Conservation (phyloP, 805 yeast genomes). For the Jamesozyma gamospora region DNA sequence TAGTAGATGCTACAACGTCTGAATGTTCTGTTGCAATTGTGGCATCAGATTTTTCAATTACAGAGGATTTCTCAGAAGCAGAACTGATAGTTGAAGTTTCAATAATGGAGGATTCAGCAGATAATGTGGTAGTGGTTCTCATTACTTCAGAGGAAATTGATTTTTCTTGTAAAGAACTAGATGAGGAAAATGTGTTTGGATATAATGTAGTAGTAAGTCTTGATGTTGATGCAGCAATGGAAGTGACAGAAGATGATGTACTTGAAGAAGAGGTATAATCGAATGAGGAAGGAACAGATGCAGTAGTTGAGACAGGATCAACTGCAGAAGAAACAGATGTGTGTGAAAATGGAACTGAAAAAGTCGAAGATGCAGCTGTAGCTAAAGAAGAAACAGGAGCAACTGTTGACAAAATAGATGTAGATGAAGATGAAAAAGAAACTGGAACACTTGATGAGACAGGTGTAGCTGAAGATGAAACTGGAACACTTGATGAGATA, state of each 20-base stretch:
- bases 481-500: no score
- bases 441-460: conserved; percentile 3
- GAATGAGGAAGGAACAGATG: conserved; percentile 10
- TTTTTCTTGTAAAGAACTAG: conserved; percentile 1
- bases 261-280: no score
- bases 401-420: background rate
- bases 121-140: no score
- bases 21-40: background rate
- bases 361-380: no score
- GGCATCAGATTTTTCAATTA: background rate
- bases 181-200: conserved; percentile 3
- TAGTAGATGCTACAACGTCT: background rate
- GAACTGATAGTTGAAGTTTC: background rate
- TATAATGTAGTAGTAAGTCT: conserved; percentile 3
- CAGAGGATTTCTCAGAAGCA: background rate
- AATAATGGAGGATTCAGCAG: background rate
- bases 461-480: conserved; percentile 1
- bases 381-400: background rate
- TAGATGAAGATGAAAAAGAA: background rate
- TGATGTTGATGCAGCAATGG: conserved; percentile 7
- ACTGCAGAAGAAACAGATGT: conserved; percentile 12
- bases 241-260: background rate
- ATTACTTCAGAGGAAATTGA: no score
- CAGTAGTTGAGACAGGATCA: conserved; percentile 9
- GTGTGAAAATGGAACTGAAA: conserved; percentile 1